These are phyloP conservation scores for Chlorella sp. DNA, from an alignment of 139 green algal species.

Conservation along the genomic window DNA sequence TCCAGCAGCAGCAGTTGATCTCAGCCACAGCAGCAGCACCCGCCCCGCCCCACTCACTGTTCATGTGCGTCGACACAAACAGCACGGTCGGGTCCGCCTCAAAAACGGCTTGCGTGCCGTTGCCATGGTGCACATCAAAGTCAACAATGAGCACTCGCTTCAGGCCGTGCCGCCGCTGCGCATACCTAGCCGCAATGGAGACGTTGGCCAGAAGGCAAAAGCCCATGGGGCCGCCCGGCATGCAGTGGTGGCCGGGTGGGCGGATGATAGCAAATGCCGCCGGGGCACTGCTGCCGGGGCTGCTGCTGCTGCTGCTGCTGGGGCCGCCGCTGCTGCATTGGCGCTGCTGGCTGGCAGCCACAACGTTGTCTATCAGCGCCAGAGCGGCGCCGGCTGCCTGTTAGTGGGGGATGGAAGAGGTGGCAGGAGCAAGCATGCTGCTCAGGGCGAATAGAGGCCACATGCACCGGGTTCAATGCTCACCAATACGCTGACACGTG, in stretches of 20 bases:
- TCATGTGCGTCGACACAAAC: conserved; percentile 88
- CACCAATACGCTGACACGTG: no score
- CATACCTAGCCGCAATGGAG: conserved; percentile 75
- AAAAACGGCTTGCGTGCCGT: conserved; percentile 88
- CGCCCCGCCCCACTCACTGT: background rate
- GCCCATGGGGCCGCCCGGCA: conserved; percentile 55
- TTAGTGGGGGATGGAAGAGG: no score
- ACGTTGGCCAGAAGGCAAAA: conserved; percentile 90
- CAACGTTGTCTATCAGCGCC: conserved; percentile 48
- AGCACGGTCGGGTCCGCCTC: conserved; percentile 76
- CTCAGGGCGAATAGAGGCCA: no score
- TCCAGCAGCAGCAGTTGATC: no score
- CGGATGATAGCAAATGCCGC: conserved; percentile 79
- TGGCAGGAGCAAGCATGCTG: no score
- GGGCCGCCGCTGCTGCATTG: background rate
- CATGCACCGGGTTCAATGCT: no score
- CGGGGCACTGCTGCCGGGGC: background rate
- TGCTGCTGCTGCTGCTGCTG: background rate
- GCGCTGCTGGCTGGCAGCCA: conserved; percentile 13
- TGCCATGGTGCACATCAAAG: conserved; percentile 76
- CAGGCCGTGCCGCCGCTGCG: conserved; percentile 44
- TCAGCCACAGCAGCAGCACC: no score
- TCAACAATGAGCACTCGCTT: conserved; percentile 11
- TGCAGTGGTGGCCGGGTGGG: conserved; percentile 88
- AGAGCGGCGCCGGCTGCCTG: conserved; percentile 47